These are phyloP conservation scores for Colletotrichum coccodes DNA, from an alignment of 2,329 filamentous ascomycete species.

Conservation along the genomic window DNA sequence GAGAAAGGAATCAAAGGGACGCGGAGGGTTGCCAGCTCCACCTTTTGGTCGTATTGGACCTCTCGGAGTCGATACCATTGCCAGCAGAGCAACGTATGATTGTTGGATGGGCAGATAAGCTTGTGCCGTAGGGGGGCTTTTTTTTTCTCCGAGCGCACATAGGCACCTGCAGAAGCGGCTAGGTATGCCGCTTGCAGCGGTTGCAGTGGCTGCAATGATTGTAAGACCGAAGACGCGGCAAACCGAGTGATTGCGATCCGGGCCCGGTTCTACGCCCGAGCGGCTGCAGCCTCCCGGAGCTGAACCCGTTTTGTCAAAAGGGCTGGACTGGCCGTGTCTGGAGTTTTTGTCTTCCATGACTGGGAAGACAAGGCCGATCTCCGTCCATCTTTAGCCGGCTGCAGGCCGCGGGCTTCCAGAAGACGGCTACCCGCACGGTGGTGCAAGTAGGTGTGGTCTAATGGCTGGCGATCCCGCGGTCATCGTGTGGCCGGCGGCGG, in stretches of 20 bases:
- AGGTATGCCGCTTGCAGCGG: conserved; percentile 5
- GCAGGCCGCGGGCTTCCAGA: conserved; percentile 17
- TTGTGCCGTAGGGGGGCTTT: neutral
- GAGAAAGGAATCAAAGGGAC: conserved; percentile 1
- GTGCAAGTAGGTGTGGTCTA: neutral
- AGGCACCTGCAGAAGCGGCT: conserved; percentile 25
- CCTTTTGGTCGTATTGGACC: conserved; percentile 6
- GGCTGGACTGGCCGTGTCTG: neutral
- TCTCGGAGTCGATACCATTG: conserved; percentile 28
- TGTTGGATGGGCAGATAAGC: conserved; percentile 22
- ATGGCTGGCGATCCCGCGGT: conserved; percentile 9
- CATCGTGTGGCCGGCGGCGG: conserved; percentile 6
- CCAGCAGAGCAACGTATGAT: conserved; percentile 19
- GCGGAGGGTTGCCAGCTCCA: conserved; percentile 11
- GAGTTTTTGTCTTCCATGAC: neutral
- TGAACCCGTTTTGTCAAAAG: neutral
- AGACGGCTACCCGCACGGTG: conserved; percentile 13
- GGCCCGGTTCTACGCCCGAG: conserved; percentile 1
- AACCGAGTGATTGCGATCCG: conserved; percentile 2
- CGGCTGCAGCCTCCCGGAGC: neutral
- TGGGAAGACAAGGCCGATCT: neutral
- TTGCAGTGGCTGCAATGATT: conserved; percentile 1
- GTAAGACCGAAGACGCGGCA: neutral
- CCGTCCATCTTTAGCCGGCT: conserved; percentile 21
- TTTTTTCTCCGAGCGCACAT: conserved; percentile 25